These are phyloP conservation scores for Diutina neorugosa DNA, from an alignment of 1,139 yeast species.

Conservation along the genomic window DNA sequence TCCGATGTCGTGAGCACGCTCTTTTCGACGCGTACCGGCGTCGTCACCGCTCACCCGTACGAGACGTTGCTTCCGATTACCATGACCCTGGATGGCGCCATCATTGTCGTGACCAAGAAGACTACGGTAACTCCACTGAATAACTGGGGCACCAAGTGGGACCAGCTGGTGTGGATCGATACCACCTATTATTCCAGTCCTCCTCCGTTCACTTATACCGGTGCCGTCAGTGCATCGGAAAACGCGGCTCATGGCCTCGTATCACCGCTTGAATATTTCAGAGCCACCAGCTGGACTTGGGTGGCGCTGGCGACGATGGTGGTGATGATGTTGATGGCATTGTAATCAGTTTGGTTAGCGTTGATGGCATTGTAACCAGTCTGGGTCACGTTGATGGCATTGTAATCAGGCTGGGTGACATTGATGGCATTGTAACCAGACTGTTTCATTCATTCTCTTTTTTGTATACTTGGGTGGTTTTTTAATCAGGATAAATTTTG, in stretches of 20 bases:
- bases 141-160: conserved; percentile 3
- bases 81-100: background rate
- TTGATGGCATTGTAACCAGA: background rate
- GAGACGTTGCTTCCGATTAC: background rate
- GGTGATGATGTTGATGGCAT: background rate
- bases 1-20: background rate
- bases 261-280: background rate
- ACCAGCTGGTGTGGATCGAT: background rate
- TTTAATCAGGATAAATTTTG: background rate
- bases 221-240: background rate
- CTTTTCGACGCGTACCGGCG: background rate
- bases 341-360: too few relatives aligned
- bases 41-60: conserved; percentile 3
- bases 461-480: background rate
- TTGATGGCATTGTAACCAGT: background rate
- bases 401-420: background rate
- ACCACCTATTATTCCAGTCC: background rate
- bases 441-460: too few relatives aligned
- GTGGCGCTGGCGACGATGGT: background rate
- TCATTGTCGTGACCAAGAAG: conserved; percentile 2
- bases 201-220: background rate
- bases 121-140: conserved; percentile 3
- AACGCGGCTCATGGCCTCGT: background rate
- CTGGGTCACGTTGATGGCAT: background rate
- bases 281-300: background rate